Base-by-base conservation (phyloP, 2,329 filamentous ascomycete species). In the Colletotrichum falcatum region DNA sequence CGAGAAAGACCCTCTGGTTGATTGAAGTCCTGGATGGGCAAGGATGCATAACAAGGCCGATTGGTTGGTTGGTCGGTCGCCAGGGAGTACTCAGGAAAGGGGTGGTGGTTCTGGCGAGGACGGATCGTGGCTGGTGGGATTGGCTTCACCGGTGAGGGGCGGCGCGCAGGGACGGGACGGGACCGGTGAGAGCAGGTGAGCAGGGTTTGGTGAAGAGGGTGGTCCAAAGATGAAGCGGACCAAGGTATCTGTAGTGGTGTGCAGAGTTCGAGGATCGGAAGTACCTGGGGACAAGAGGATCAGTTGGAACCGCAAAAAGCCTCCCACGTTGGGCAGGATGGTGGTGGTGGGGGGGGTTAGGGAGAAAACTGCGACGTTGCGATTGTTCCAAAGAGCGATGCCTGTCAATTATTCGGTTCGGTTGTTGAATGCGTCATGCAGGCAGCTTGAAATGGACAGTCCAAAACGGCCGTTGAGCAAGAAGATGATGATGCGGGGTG, bases 121-220 rank as follows among this genome's bases (percentile, higher is more conserved):
- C 42, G 49, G 61, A 46, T 42, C 51, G 49, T 67, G 64, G 67
- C 64, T 67, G 58, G 67, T 39, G 64, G 63, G 58, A 54, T 54
- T 62, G 37, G 51, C 59, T 46, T 70, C 58, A 70, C 68, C 68
- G 68, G 68, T 70, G 68, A 70, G 68, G 68, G 64, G 66, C 66
- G 61, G 61, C 35, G 55, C 14, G 51, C 67, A 63, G 68, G 68
- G 68, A 70, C 64, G 64, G 64, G 58, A 68, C 68, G 58, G 53
- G 53, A 70, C 68, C 68, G 68, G 68, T 70, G 68, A 70, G 56
- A 46, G 28, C 46, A 62, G 68, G 64, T 70, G 68, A 67, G 58
- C 58, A 65, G 49, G 44, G 35, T 59, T 55, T 12, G 58, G 28
- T 30, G 35, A 30, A 11, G 20, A 51, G 35, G 53, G 30, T 35